Conservation (phyloP, 805 yeast genomes). For the Candida dajiaensis region DNA sequence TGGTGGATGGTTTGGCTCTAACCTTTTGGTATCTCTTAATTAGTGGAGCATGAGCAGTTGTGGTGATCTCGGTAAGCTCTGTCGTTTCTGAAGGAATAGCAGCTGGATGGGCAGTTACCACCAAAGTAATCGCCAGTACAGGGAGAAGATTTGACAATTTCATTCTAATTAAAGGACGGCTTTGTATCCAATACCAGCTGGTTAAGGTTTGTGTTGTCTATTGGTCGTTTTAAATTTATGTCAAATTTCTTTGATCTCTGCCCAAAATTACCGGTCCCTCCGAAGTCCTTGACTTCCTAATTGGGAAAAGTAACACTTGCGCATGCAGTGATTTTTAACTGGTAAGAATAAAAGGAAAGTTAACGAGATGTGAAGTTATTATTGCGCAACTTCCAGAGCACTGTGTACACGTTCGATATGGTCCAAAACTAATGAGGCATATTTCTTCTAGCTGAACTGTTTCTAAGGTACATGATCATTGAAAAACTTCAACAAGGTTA, state of each 20-base stretch:
- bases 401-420: no score
- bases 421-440: no score
- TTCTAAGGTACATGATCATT: no score
- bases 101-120: background rate
- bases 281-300: no score
- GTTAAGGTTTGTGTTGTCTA: background rate
- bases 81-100: background rate
- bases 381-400: no score
- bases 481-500: no score
- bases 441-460: no score
- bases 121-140: background rate
- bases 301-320: background rate
- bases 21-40: slow-evolving; percentile 26
- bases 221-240: no score
- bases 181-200: no score
- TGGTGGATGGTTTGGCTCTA: slow-evolving; percentile 26
- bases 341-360: no score
- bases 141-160: background rate
- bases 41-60: slow-evolving; percentile 8
- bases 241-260: background rate
- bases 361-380: no score
- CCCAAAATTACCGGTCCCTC: background rate
- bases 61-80: background rate
- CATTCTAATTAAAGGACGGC: background rate
- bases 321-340: no score